Percentiles rank a stretch among this genome's conserved stretches.
These are phyloP conservation scores for Iris macrosiphon DNA, from an alignment of 106 monocot genomes.

Conservation along the genomic window DNA sequence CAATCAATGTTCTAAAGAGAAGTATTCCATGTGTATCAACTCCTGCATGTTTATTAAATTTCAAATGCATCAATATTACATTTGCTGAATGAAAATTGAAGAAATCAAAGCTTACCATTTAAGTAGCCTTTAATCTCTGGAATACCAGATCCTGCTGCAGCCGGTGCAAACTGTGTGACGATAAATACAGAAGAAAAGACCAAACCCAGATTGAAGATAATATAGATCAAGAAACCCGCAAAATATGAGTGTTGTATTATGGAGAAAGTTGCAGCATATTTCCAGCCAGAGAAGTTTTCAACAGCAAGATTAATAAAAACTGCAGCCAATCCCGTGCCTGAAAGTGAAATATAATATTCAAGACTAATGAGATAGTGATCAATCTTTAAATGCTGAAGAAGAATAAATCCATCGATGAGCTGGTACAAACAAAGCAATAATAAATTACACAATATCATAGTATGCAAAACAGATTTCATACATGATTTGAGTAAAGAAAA, in stretches of 20 bases:
- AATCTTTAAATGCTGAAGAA: too few relatives aligned
- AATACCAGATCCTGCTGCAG: slow-evolving; percentile 99
- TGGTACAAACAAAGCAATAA: too few relatives aligned
- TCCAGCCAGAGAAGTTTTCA: slow-evolving; percentile 99
- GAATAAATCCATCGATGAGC: too few relatives aligned
- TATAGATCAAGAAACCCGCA: slow-evolving; percentile 82
- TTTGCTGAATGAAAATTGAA: not conserved
- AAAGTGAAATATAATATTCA: slow-evolving; percentile 12
- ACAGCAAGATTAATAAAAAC: slow-evolving; percentile 96
- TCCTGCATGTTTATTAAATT: slow-evolving; percentile 49
- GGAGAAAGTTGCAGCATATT: slow-evolving; percentile 84
- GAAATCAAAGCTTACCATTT: slow-evolving; percentile 56
- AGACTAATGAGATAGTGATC: not conserved
- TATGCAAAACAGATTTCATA: too few relatives aligned
- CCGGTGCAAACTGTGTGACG: slow-evolving; percentile 92
- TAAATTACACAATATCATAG: too few relatives aligned
- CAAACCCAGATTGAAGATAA: slow-evolving; percentile 73
- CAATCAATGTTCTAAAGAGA: slow-evolving; percentile 91
- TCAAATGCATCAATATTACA: not conserved
- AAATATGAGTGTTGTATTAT: slow-evolving; percentile 92
- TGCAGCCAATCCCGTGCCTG: slow-evolving; percentile 94
- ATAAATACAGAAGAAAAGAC: slow-evolving; percentile 88
- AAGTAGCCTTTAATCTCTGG: slow-evolving; percentile 99
- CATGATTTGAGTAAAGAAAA: too few relatives aligned
- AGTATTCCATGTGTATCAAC: slow-evolving; percentile 98